Conservation (phyloP, 2,329 filamentous ascomycete species). For the Aquanectria penicillioides region DNA sequence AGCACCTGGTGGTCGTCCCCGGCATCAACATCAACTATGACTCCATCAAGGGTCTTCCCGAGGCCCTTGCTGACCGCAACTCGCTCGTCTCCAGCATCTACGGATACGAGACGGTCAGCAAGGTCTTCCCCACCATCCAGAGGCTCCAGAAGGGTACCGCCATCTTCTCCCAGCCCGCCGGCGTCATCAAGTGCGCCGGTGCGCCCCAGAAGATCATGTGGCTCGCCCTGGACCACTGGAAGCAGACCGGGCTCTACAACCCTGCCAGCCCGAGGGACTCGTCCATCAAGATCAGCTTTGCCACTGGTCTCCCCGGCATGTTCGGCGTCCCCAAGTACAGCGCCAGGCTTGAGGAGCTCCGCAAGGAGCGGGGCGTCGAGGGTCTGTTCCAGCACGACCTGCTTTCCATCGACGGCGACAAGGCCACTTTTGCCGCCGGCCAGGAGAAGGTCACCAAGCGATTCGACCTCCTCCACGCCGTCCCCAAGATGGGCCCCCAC, state of each 20-base stretch:
- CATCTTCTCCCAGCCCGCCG: slow-evolving; percentile 69
- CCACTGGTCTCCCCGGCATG: slow-evolving; percentile 65
- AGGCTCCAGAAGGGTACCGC: slow-evolving; percentile 60
- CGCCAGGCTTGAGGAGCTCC: slow-evolving; percentile 61
- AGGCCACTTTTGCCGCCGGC: slow-evolving; percentile 60
- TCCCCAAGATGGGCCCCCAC: slow-evolving; percentile 69
- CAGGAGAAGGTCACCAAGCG: slow-evolving; percentile 54
- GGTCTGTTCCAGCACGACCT: slow-evolving; percentile 68
- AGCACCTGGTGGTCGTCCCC: slow-evolving; percentile 72
- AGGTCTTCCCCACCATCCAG: slow-evolving; percentile 60
- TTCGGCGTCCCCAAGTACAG: slow-evolving; percentile 71
- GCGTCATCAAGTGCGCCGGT: slow-evolving; percentile 69
- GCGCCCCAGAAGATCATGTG: slow-evolving; percentile 72
- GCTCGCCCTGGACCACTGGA: slow-evolving; percentile 70
- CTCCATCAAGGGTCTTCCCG: slow-evolving; percentile 64
- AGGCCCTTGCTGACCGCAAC: slow-evolving; percentile 60
- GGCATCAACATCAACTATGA: slow-evolving; percentile 63
- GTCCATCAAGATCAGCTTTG: slow-evolving; percentile 62
- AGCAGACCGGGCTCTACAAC: slow-evolving; percentile 61
- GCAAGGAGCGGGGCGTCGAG: slow-evolving; percentile 64
- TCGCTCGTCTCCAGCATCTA: slow-evolving; percentile 67
- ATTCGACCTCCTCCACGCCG: slow-evolving; percentile 67
- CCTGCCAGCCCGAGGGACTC: slow-evolving; percentile 50
- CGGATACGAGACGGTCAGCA: slow-evolving; percentile 64
- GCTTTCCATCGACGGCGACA: slow-evolving; percentile 61